phyloP scores from a whole-genome alignment of 129 eudicot species.

The Lactuca saligna region DNA sequence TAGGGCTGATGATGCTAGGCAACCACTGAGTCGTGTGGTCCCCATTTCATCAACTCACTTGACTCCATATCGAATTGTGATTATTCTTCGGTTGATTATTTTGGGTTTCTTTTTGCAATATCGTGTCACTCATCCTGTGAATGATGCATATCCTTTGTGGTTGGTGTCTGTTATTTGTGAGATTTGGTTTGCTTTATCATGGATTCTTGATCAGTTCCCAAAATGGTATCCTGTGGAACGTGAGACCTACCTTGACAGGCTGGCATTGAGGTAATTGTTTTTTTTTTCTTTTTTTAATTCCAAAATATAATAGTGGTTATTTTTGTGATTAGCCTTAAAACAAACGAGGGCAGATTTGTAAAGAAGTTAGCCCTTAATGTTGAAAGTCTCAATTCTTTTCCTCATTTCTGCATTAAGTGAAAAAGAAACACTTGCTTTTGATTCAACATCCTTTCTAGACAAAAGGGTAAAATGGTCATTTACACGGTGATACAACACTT shows the following conservation, averaged over 20 bases:
- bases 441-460: too few species aligned
- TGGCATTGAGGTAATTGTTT: conserved; percentile 53
- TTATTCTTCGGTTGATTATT: conserved; percentile 61
- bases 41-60: conserved; percentile 67
- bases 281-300: background rate
- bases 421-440: too few species aligned
- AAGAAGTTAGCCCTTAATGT: too few species aligned
- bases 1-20: conserved; percentile 69
- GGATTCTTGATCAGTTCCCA: conserved; percentile 91
- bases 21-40: conserved; percentile 63
- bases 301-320: background rate
- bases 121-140: conserved; percentile 64
- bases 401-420: too few species aligned
- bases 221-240: conserved; percentile 79
- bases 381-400: too few species aligned
- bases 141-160: conserved; percentile 84
- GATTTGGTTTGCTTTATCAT: conserved; percentile 77
- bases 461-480: too few species aligned
- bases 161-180: conserved; percentile 72
- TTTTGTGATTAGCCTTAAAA: too few species aligned
- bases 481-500: too few species aligned
- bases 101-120: conserved; percentile 72
- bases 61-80: conserved; percentile 68
- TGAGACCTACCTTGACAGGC: conserved; percentile 82
- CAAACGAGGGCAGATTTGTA: too few species aligned